phyloP scores from a whole-genome alignment of 1,284 basidiomycete genomes.

The Exobasidium cylindrosporum region DNA sequence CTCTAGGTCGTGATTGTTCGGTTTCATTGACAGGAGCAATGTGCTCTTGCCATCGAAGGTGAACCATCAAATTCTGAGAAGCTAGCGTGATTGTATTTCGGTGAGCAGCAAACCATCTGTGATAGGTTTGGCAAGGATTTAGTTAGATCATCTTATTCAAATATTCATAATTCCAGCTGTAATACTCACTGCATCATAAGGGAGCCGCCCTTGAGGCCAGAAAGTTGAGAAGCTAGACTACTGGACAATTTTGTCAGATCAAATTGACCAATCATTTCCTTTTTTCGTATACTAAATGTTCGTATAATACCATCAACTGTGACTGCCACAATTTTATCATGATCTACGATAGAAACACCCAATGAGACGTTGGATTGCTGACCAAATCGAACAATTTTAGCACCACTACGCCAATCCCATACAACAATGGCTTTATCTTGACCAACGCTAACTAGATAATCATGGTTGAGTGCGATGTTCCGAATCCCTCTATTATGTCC shows the following conservation, averaged over 20 bases:
- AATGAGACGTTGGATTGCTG: constrained; percentile 90
- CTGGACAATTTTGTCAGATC: constrained; percentile 72
- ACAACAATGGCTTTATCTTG: constrained; percentile 84
- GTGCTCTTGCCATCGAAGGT: constrained; percentile 79
- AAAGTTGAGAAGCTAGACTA: constrained; percentile 18
- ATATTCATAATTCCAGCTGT: neutral
- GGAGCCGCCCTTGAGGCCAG: constrained; percentile 26
- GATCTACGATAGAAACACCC: constrained; percentile 75
- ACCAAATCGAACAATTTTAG: constrained; percentile 82
- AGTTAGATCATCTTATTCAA: constrained; percentile 25
- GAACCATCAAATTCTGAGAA: constrained; percentile 79
- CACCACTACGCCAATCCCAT: constrained; percentile 68
- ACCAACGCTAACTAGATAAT: constrained; percentile 81
- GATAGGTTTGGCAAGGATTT: constrained; percentile 60
- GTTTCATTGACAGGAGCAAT: constrained; percentile 33
- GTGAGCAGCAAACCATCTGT: constrained; percentile 75
- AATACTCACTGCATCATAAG: constrained; percentile 33
- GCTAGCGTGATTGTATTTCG: constrained; percentile 86
- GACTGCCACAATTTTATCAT: constrained; percentile 71
- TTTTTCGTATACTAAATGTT: constrained; percentile 78
- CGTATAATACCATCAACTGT: constrained; percentile 88
- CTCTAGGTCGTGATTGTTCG: neutral
- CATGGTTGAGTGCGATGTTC: constrained; percentile 79
- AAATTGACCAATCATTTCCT: constrained; percentile 88
- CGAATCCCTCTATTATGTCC: constrained; percentile 67